Evolutionary conservation across 331 rosid species (phyloP).

Genomic region (Malus hybrid): DNA sequence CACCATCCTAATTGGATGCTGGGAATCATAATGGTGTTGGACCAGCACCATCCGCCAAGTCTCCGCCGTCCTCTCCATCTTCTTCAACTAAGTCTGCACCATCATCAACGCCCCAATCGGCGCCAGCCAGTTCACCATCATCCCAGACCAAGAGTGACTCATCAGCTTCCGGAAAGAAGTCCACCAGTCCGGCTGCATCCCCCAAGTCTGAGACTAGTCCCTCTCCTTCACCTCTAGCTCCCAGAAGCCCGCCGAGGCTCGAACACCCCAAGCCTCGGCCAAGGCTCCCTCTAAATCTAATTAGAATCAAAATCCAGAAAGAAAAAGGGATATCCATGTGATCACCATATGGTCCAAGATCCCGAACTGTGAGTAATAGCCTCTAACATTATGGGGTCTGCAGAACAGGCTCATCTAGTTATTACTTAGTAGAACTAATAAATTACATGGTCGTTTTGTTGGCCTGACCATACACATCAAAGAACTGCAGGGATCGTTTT

Average conservation of each 20-base stretch:
- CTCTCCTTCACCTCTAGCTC: neutral
- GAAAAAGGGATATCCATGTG: neutral
- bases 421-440: neutral
- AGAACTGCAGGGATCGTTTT: too few species aligned
- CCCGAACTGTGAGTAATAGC: neutral
- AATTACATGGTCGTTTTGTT: neutral
- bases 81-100: too few species aligned
- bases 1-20: too few species aligned
- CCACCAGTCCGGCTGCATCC: too few species aligned
- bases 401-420: neutral
- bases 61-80: neutral
- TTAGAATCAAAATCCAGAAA: neutral
- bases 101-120: neutral
- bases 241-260: neutral
- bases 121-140: neutral
- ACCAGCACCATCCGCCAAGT: neutral
- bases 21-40: too few species aligned
- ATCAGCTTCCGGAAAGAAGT: neutral
- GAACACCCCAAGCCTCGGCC: neutral
- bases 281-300: neutral
- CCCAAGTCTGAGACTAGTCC: too few species aligned
- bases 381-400: neutral
- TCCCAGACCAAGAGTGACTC: too few species aligned
- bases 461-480: neutral
- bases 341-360: neutral